phyloP scores from a whole-genome alignment of 2,329 filamentous ascomycete species.

The Orbilia quercus region DNA sequence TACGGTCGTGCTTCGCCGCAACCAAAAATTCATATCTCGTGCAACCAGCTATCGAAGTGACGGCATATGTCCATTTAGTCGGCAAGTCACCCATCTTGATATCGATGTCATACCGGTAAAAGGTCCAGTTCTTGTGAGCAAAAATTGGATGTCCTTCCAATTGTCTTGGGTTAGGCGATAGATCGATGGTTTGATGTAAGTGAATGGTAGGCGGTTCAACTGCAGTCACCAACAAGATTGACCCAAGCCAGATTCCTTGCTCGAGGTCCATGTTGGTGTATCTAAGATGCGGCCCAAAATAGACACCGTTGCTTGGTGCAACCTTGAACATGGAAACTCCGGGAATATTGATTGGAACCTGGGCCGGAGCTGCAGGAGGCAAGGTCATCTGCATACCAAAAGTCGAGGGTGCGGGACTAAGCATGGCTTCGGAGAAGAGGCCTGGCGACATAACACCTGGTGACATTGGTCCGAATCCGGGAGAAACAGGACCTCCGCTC shows the following conservation, averaged over 20 bases:
- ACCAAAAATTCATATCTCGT: constrained; percentile 98
- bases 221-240: constrained; percentile 92
- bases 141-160: constrained; percentile 83
- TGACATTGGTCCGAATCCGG: constrained; percentile 55
- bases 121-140: constrained; percentile 91
- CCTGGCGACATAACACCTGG: constrained; percentile 64
- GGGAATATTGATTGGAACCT: constrained; percentile 65
- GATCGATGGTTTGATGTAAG: constrained; percentile 86
- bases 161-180: constrained; percentile 92
- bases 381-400: constrained; percentile 68
- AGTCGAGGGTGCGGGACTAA: constrained; percentile 58
- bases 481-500: constrained; percentile 72
- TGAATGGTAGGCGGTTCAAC: constrained; percentile 93
- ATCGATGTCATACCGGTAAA: constrained; percentile 93
- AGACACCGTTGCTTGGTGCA: constrained; percentile 92
- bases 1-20: constrained; percentile 86
- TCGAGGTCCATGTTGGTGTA: constrained; percentile 98
- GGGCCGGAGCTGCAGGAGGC: constrained; percentile 37
- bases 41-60: constrained; percentile 95
- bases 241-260: constrained; percentile 88
- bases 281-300: constrained; percentile 94
- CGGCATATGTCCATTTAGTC: constrained; percentile 96
- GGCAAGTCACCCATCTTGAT: constrained; percentile 85
- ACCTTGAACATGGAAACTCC: constrained; percentile 96
- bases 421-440: constrained; percentile 61